These are phyloP conservation scores for Pseudocercospora crystallina DNA, from an alignment of 2,329 filamentous ascomycete species.

Conservation along the genomic window DNA sequence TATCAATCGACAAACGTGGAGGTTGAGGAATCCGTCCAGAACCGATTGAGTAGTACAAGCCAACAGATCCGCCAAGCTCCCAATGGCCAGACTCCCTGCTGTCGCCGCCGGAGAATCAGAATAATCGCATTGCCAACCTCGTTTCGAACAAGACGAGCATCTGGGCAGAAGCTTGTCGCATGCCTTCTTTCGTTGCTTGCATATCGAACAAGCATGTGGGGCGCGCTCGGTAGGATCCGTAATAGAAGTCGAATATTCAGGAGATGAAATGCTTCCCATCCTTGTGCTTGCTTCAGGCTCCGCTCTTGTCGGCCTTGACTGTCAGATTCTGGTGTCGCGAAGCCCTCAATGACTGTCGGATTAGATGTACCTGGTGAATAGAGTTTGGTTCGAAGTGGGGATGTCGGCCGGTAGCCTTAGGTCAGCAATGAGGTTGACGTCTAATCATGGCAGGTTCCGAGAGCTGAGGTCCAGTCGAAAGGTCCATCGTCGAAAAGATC, in stretches of 20 bases:
- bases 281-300: too few relatives aligned
- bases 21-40: background rate
- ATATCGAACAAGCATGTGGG: background rate
- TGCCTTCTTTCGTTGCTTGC: background rate
- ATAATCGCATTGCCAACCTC: background rate
- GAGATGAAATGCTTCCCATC: too few relatives aligned
- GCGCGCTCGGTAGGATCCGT: background rate
- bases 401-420: background rate
- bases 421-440: too few relatives aligned
- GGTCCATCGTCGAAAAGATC: too few relatives aligned
- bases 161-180: constrained; percentile 1
- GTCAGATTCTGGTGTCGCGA: too few relatives aligned
- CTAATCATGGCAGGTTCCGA: too few relatives aligned
- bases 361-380: background rate
- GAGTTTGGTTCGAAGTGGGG: background rate
- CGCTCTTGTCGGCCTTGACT: too few relatives aligned
- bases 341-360: too few relatives aligned
- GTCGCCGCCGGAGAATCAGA: background rate
- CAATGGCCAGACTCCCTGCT: background rate
- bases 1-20: background rate
- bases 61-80: background rate
- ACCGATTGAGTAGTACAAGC: background rate
- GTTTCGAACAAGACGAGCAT: background rate
- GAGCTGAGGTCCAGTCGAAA: too few relatives aligned
- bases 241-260: too few relatives aligned